Percentiles rank a stretch among this genome's conserved stretches.
Conservation (phyloP, 2,329 filamentous ascomycete species). For the Colletotrichum theobromicola region DNA sequence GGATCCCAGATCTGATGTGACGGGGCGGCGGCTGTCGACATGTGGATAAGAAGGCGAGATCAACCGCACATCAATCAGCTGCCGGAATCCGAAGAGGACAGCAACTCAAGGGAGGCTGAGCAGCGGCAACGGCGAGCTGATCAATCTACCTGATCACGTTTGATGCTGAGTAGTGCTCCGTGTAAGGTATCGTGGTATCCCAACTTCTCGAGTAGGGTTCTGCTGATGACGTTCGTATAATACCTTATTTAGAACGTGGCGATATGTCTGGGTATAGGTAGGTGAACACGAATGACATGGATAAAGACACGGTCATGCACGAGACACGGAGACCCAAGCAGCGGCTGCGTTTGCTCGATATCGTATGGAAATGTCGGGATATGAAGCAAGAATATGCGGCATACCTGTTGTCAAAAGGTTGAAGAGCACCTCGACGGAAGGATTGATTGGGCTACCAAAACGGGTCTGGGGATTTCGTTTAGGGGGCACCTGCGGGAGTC, state of each 20-base stretch:
- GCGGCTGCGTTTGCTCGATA: background rate
- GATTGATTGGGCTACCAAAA: background rate
- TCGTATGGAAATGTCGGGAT: background rate
- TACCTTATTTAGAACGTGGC: background rate
- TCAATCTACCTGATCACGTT: background rate
- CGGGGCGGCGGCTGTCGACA: background rate
- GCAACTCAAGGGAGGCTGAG: background rate
- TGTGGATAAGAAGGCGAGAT: background rate
- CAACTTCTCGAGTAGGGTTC: background rate
- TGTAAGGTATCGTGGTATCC: background rate
- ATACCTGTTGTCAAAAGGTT: background rate
- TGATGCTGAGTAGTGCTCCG: background rate
- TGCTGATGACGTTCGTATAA: background rate
- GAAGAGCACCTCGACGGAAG: background rate
- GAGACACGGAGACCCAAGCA: background rate
- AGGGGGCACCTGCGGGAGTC: background rate
- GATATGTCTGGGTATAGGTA: background rate
- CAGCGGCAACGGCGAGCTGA: background rate
- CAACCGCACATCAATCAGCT: background rate
- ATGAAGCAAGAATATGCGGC: background rate
- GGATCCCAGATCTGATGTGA: constrained; percentile 3
- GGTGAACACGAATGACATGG: background rate
- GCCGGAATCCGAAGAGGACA: background rate
- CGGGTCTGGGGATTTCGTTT: background rate
- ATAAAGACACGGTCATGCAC: background rate